Evolutionary conservation across 352 stramenopile species (phyloP).

Genomic region (Phytophthora ohioensis): DNA sequence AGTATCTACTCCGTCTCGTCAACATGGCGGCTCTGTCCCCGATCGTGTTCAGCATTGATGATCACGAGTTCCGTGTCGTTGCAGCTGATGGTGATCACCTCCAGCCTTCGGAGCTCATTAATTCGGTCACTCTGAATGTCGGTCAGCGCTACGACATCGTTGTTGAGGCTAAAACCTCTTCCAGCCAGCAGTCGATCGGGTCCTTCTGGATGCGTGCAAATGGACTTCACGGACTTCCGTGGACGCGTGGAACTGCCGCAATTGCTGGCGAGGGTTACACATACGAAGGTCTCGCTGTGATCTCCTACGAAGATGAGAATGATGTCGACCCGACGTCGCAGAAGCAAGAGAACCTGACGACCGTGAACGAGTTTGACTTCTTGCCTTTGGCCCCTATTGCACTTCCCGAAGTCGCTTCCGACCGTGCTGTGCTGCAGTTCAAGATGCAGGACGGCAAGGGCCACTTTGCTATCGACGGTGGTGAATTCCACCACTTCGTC

Average conservation of each 20-base stretch:
- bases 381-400: slow-evolving; percentile 14
- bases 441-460: slow-evolving; percentile 28
- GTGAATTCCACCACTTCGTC: slow-evolving; percentile 32
- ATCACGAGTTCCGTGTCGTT: slow-evolving; percentile 47
- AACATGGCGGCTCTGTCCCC: slow-evolving; percentile 48
- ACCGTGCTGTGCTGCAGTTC: slow-evolving; percentile 36
- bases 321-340: slow-evolving; percentile 23
- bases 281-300: slow-evolving; percentile 35
- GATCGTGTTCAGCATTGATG: slow-evolving; percentile 52
- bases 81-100: slow-evolving; percentile 42
- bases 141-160: slow-evolving; percentile 49
- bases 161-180: slow-evolving; percentile 28
- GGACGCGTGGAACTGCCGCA: slow-evolving; percentile 28
- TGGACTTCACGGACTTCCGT: slow-evolving; percentile 34
- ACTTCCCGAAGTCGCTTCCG: slow-evolving; percentile 22
- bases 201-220: slow-evolving; percentile 48
- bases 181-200: neutral
- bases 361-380: slow-evolving; percentile 35
- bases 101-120: slow-evolving; percentile 39
- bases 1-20: slow-evolving; percentile 49
- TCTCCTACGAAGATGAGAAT: slow-evolving; percentile 18
- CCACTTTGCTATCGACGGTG: slow-evolving; percentile 38
- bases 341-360: slow-evolving; percentile 18
- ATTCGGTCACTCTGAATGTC: slow-evolving; percentile 36
- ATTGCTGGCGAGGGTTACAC: slow-evolving; percentile 33